Evolutionary conservation across 495 filamentous ascomycete species (phyloP).

Genomic region (Chlorociboria aeruginascens): DNA sequence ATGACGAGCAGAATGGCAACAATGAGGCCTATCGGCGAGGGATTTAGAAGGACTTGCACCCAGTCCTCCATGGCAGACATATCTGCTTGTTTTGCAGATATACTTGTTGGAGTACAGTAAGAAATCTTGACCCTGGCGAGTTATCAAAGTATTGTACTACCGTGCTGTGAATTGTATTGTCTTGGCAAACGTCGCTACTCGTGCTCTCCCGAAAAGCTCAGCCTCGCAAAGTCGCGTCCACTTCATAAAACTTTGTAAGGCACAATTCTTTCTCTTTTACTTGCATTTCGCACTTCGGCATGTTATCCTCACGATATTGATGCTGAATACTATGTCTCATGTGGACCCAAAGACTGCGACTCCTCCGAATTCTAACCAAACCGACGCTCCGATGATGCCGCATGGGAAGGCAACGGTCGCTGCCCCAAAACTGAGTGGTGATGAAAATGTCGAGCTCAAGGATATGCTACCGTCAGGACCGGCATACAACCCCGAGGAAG

Average conservation of each 20-base stretch:
- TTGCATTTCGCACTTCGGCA: neutral
- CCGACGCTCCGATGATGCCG: slow-evolving; percentile 20
- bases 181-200: no score
- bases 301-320: neutral
- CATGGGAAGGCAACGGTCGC: slow-evolving; percentile 46
- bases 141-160: no score
- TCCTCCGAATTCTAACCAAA: slow-evolving; percentile 1
- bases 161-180: no score
- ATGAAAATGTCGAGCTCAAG: slow-evolving; percentile 57
- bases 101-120: neutral
- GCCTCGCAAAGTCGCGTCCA: neutral
- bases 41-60: slow-evolving; percentile 32
- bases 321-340: slow-evolving; percentile 1
- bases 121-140: no score
- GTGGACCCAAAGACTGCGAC: slow-evolving; percentile 2
- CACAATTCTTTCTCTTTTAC: neutral
- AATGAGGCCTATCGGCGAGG: slow-evolving; percentile 42
- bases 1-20: slow-evolving; percentile 59
- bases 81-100: neutral
- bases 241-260: neutral
- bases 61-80: slow-evolving; percentile 11
- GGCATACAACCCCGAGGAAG: slow-evolving; percentile 44
- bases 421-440: slow-evolving; percentile 49
- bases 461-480: slow-evolving; percentile 36
- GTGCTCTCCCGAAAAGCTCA: neutral